Evolutionary conservation across 2,329 filamentous ascomycete genomes (phyloP).

Genomic region (Thermothelomyces thermophilus): DNA sequence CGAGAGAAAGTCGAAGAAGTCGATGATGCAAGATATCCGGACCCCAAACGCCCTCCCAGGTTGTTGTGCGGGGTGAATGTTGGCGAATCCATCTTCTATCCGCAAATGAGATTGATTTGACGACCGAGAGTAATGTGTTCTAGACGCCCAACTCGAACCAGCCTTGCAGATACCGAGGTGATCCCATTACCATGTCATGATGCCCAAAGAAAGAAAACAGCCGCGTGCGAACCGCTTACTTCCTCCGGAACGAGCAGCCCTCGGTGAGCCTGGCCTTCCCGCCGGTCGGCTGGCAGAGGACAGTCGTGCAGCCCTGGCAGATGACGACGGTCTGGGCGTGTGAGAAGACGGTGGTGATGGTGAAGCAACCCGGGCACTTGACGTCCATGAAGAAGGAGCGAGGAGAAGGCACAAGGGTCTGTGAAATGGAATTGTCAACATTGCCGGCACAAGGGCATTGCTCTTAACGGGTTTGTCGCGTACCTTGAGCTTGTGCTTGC

Average conservation of each 20-base stretch:
- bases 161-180: slow-evolving; percentile 54
- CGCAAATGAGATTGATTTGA: slow-evolving; percentile 47
- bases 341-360: slow-evolving; percentile 99
- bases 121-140: slow-evolving; percentile 33
- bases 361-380: slow-evolving; percentile 99
- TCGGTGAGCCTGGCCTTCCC: slow-evolving; percentile 98
- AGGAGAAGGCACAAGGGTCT: slow-evolving; percentile 91
- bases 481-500: slow-evolving; percentile 99
- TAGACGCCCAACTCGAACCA: slow-evolving; percentile 30
- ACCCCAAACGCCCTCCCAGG: slow-evolving; percentile 63
- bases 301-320: slow-evolving; percentile 98
- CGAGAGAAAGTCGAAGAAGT: slow-evolving; percentile 35
- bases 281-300: slow-evolving; percentile 98
- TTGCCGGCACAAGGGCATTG: background rate
- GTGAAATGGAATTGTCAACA: slow-evolving; percentile 17
- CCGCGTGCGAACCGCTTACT: slow-evolving; percentile 63
- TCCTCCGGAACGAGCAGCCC: slow-evolving; percentile 99
- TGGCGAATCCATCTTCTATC: slow-evolving; percentile 66
- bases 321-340: slow-evolving; percentile 99
- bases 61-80: slow-evolving; percentile 43
- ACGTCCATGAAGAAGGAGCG: slow-evolving; percentile 99
- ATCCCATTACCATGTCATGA: slow-evolving; percentile 46
- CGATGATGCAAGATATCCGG: slow-evolving; percentile 74
- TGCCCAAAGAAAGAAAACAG: slow-evolving; percentile 39
- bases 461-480: slow-evolving; percentile 24